phyloP scores from a whole-genome alignment of 1,284 basidiomycete genomes.

The Somion occarium region DNA sequence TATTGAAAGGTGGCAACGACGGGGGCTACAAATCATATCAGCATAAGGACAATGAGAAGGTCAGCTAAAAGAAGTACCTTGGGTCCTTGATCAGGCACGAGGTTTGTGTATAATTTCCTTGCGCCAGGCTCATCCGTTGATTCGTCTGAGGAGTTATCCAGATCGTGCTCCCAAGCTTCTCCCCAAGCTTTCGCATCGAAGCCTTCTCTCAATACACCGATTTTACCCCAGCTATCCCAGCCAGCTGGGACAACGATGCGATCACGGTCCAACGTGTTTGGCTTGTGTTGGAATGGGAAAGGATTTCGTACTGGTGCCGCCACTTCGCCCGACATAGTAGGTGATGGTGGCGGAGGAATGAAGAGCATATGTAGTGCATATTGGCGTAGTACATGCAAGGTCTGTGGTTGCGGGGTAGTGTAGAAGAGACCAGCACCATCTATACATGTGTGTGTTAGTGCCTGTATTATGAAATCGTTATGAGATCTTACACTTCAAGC shows the following conservation, averaged over 20 bases:
- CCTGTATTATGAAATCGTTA: not conserved
- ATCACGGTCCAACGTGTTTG: slow-evolving; percentile 91
- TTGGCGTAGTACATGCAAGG: slow-evolving; percentile 76
- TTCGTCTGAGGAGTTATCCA: slow-evolving; percentile 36
- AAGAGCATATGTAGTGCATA: slow-evolving; percentile 88
- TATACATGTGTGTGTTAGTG: slow-evolving; percentile 25
- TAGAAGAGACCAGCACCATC: slow-evolving; percentile 94
- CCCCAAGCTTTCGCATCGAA: slow-evolving; percentile 84
- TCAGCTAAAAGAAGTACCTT: slow-evolving; percentile 43
- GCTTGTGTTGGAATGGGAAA: slow-evolving; percentile 83
- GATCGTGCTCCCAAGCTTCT: slow-evolving; percentile 77
- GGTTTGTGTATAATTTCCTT: slow-evolving; percentile 49
- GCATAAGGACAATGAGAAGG: not conserved
- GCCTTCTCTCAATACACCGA: slow-evolving; percentile 83
- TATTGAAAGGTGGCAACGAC: slow-evolving; percentile 70
- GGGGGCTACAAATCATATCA: slow-evolving; percentile 40
- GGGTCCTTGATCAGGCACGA: slow-evolving; percentile 69
- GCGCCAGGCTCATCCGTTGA: slow-evolving; percentile 52
- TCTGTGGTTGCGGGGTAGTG: slow-evolving; percentile 80
- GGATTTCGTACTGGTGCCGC: slow-evolving; percentile 61
- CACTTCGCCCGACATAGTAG: slow-evolving; percentile 43
- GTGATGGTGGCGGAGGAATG: slow-evolving; percentile 63
- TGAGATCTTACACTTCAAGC: slow-evolving; percentile 75
- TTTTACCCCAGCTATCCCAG: slow-evolving; percentile 99
- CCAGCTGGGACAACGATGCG: slow-evolving; percentile 89